These are phyloP conservation scores for Ramalina peruviana DNA, from an alignment of 495 filamentous ascomycete genomes.

Conservation along the genomic window DNA sequence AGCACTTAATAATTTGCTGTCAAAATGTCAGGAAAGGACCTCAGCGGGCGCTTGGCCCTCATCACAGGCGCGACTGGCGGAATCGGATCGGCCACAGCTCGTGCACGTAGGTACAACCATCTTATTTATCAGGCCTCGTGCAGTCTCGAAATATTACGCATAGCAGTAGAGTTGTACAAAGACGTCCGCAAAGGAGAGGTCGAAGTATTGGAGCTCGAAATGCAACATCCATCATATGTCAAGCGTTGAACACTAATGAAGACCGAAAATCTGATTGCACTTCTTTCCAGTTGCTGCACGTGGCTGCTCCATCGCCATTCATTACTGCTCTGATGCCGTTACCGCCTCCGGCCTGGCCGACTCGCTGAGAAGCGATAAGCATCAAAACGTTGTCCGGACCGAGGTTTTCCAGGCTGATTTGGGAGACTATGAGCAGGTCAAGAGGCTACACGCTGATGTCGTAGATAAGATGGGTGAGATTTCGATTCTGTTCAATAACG, in stretches of 20 bases:
- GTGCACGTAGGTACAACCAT: background rate
- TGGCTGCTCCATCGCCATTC: conserved; percentile 20
- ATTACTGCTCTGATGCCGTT: conserved; percentile 17
- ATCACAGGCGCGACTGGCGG: conserved; percentile 42
- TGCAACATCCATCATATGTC: conserved; percentile 12
- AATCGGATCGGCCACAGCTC: conserved; percentile 35
- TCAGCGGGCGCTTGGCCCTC: conserved; percentile 25
- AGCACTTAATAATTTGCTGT: background rate
- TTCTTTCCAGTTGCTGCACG: conserved; percentile 7
- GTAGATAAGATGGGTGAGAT: conserved; percentile 10
- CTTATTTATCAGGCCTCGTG: no score
- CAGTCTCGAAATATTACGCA: no score
- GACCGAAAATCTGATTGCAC: background rate
- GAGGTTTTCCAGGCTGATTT: conserved; percentile 23
- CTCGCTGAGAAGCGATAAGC: background rate
- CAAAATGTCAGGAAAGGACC: background rate
- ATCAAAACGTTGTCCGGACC: conserved; percentile 4
- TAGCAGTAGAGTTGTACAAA: no score
- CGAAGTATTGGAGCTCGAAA: no score
- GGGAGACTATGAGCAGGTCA: conserved; percentile 18
- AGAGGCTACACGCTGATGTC: conserved; percentile 18
- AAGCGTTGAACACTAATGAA: background rate
- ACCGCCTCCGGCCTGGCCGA: conserved; percentile 11
- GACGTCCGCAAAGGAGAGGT: no score
- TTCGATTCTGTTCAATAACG: conserved; percentile 27